Evolutionary conservation across 306 rosid species (phyloP).

Genomic region (Lithocarpus polystachyus): DNA sequence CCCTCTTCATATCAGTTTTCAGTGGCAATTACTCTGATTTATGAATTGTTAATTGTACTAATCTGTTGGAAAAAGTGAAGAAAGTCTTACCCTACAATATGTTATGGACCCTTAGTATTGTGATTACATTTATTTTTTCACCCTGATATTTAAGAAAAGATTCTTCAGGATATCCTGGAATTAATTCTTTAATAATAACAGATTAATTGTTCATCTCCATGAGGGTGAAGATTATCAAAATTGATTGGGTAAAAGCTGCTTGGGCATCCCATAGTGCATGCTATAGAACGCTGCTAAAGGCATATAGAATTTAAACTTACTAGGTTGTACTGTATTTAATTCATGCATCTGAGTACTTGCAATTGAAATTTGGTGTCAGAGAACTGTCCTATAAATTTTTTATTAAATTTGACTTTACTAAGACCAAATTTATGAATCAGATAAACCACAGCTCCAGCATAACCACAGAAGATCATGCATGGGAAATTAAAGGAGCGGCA

Average conservation of each 20-base stretch:
- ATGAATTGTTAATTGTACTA: background rate
- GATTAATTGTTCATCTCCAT: background rate
- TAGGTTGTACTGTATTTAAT: background rate
- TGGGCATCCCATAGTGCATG: background rate
- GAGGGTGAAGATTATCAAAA: background rate
- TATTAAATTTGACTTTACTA: slow-evolving; percentile 7
- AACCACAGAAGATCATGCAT: slow-evolving; percentile 79
- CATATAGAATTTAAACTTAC: background rate
- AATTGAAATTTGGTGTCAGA: background rate
- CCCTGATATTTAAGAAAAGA: background rate
- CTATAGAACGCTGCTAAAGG: background rate
- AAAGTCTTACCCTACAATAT: background rate
- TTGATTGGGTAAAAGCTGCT: background rate
- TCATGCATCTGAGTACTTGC: background rate
- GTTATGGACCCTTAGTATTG: background rate
- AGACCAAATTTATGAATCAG: slow-evolving; percentile 42
- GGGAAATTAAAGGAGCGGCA: slow-evolving; percentile 80
- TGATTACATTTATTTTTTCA: background rate
- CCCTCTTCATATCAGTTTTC: slow-evolving; percentile 13
- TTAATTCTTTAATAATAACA: background rate
- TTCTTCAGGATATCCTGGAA: background rate
- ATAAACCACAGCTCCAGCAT: slow-evolving; percentile 76
- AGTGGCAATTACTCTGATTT: background rate
- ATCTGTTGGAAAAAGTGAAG: background rate
- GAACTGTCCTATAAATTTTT: background rate